A percentile compares a stretch with the other conserved stretches of the same genome.
phyloP scores from a whole-genome alignment of 192 early-diverging fungal species.

The Allomyces arbusculus region DNA sequence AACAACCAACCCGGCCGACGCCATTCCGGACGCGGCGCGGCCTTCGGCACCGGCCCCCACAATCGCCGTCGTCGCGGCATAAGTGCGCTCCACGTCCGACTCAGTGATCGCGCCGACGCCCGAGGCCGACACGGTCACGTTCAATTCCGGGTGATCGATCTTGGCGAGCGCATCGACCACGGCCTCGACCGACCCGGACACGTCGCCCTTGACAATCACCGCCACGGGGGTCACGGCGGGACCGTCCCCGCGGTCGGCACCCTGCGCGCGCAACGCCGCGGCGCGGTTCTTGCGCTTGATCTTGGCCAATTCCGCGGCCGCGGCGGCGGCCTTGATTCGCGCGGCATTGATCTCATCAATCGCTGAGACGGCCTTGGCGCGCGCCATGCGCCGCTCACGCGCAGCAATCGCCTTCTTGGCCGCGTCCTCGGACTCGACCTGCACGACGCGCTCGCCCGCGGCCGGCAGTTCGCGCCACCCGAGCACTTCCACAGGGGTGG shows the following conservation, averaged over 20 bases:
- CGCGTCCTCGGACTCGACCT: slow-evolving; percentile 41
- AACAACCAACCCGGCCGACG: slow-evolving; percentile 20
- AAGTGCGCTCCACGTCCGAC: slow-evolving; percentile 50
- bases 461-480: slow-evolving; percentile 86
- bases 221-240: slow-evolving; percentile 10
- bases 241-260: slow-evolving; percentile 6
- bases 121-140: slow-evolving; percentile 44
- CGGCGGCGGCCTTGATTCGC: slow-evolving; percentile 13
- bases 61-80: slow-evolving; percentile 3
- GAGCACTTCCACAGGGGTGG: slow-evolving; percentile 61
- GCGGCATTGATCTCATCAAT: slow-evolving; percentile 60
- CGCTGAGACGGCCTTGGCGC: slow-evolving; percentile 34
- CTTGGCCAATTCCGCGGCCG: slow-evolving; percentile 1
- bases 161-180: slow-evolving; percentile 49
- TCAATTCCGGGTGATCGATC: slow-evolving; percentile 59
- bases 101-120: slow-evolving; percentile 75
- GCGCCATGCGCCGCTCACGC: slow-evolving; percentile 39
- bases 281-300: neutral
- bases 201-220: slow-evolving; percentile 46
- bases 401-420: slow-evolving; percentile 57
- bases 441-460: slow-evolving; percentile 74
- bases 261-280: neutral
- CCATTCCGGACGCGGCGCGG: neutral
- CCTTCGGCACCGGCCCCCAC: neutral
- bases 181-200: slow-evolving; percentile 82